Percentiles rank a stretch among this genome's conserved stretches.
These are phyloP conservation scores for Tylopilus sp. DNA, from an alignment of 768 basidiomycete species.

Conservation along the genomic window DNA sequence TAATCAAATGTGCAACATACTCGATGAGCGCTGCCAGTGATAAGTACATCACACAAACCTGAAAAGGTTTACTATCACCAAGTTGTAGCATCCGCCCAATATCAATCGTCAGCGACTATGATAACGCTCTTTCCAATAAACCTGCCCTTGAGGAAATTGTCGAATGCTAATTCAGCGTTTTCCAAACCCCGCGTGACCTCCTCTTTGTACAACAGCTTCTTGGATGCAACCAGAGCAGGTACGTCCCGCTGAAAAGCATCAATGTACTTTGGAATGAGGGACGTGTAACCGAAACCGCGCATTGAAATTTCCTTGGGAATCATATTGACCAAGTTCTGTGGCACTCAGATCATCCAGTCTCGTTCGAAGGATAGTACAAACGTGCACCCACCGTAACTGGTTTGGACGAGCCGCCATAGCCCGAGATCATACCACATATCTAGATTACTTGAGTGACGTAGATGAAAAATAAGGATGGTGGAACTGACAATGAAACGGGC, in stretches of 20 bases:
- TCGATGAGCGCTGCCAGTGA: too few species aligned
- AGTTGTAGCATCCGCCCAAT: not conserved
- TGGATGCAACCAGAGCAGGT: slow-evolving; percentile 39
- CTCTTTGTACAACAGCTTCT: slow-evolving; percentile 37
- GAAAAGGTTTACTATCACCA: not conserved
- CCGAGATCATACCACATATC: not conserved
- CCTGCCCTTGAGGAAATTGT: slow-evolving; percentile 6
- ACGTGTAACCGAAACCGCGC: slow-evolving; percentile 33
- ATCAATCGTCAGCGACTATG: not conserved
- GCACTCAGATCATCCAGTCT: not conserved
- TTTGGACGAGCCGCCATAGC: not conserved
- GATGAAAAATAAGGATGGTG: not conserved
- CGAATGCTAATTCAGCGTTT: slow-evolving; percentile 12
- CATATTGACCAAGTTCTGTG: not conserved
- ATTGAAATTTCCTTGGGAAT: not conserved
- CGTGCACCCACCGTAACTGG: not conserved
- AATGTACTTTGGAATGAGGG: slow-evolving; percentile 29
- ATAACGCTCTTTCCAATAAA: slow-evolving; percentile 3
- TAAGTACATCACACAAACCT: too few species aligned
- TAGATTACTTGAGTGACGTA: not conserved
- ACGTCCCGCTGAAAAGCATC: slow-evolving; percentile 36
- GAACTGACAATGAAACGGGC: slow-evolving; percentile 40
- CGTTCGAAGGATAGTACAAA: not conserved
- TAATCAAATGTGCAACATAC: too few species aligned
- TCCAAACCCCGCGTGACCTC: slow-evolving; percentile 42